Percentiles rank a stretch among this genome's conserved stretches.
These are phyloP conservation scores for Fusarium poae DNA, from an alignment of 2,329 filamentous ascomycete genomes.

Conservation along the genomic window DNA sequence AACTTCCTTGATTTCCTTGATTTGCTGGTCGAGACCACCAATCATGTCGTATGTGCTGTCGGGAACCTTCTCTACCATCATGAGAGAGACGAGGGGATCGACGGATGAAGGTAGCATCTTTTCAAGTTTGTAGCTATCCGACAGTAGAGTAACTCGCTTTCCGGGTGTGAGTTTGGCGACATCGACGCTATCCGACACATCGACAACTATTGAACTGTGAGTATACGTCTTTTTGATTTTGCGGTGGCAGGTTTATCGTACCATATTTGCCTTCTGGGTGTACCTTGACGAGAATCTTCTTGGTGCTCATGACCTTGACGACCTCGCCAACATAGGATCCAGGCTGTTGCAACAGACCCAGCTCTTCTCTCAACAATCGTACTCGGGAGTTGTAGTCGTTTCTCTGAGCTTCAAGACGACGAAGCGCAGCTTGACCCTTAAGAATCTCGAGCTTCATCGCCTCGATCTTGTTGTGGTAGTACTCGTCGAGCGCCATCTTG, in stretches of 20 bases:
- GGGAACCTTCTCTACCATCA: conserved; percentile 99
- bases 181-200: conserved; percentile 94
- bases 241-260: conserved; percentile 59
- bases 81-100: conserved; percentile 97
- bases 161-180: conserved; percentile 95
- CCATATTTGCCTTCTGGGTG: conserved; percentile 99
- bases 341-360: conserved; percentile 94
- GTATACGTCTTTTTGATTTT: neutral
- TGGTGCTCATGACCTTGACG: conserved; percentile 99
- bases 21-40: conserved; percentile 97
- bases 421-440: conserved; percentile 94
- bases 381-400: conserved; percentile 99
- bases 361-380: conserved; percentile 91
- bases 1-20: conserved; percentile 99
- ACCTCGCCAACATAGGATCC: conserved; percentile 99
- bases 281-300: conserved; percentile 99
- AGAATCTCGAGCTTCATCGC: conserved; percentile 99
- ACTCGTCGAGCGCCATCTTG: conserved; percentile 98
- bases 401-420: conserved; percentile 94
- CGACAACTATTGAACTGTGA: conserved; percentile 76
- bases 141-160: conserved; percentile 96
- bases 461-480: conserved; percentile 99
- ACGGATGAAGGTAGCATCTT: conserved; percentile 99
- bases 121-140: conserved; percentile 98
- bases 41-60: conserved; percentile 99